phyloP scores from a whole-genome alignment of 2,329 filamentous ascomycete genomes.

The Pseudogymnoascus sp. region DNA sequence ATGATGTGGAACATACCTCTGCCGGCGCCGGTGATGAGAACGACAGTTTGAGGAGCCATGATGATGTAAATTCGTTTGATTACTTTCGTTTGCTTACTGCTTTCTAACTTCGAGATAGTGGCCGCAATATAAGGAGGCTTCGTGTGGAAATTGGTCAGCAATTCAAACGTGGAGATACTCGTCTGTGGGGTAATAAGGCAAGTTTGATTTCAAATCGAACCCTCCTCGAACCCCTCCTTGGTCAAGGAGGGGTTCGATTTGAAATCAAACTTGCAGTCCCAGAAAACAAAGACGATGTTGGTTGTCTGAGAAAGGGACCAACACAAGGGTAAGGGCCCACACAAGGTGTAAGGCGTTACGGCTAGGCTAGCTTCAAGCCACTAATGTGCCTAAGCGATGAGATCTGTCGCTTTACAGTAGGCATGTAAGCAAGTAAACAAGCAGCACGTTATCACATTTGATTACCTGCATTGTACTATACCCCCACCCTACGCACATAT shows the following conservation, averaged over 20 bases:
- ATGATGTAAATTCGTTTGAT: not conserved
- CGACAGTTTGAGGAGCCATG: not conserved
- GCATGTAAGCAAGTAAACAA: not conserved
- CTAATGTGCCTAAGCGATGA: not conserved
- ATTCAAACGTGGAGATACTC: not conserved
- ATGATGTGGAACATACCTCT: not conserved
- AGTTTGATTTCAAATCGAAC: not conserved
- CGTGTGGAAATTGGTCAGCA: not conserved
- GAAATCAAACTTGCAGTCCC: not conserved
- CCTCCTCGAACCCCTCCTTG: too few relatives aligned
- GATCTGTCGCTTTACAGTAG: not conserved
- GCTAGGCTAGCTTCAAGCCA: not conserved
- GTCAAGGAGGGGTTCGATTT: not conserved
- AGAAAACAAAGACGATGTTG: not conserved
- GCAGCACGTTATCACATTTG: not conserved
- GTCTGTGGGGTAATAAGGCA: not conserved
- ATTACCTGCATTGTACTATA: not conserved
- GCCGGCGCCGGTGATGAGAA: not conserved
- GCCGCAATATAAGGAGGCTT: not conserved
- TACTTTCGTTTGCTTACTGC: not conserved
- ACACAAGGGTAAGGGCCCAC: too few relatives aligned
- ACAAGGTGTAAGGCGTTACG: too few relatives aligned
- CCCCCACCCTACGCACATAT: not conserved
- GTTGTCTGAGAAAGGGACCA: too few relatives aligned
- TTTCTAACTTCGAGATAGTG: not conserved